Conservation (phyloP, 2,329 filamentous ascomycete species). For the Diaporthe ilicicola region DNA sequence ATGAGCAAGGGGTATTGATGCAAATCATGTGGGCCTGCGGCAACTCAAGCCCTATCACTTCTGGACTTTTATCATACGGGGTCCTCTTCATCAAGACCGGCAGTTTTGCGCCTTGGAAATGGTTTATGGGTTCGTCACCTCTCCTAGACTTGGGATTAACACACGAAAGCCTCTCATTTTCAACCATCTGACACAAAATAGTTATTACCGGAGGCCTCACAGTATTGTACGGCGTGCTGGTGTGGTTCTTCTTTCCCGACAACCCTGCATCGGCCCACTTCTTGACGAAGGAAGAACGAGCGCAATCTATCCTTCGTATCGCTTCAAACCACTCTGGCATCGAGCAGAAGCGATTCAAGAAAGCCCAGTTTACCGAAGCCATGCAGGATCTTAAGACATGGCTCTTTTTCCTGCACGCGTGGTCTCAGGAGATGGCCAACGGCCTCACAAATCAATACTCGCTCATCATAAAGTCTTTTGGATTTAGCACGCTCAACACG, state of each 20-base stretch:
- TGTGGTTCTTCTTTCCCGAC: constrained; percentile 32
- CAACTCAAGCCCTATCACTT: constrained; percentile 44
- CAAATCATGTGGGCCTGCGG: constrained; percentile 51
- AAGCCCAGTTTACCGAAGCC: constrained; percentile 39
- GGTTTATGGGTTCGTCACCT: constrained; percentile 45
- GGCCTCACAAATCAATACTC: constrained; percentile 51
- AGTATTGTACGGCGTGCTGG: constrained; percentile 33
- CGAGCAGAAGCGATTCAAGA: constrained; percentile 46
- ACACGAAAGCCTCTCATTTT: not conserved
- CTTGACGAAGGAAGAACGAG: constrained; percentile 43
- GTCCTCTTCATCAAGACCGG: constrained; percentile 45
- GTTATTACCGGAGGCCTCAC: constrained; percentile 36
- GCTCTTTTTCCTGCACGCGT: constrained; percentile 31
- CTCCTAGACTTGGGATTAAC: not conserved
- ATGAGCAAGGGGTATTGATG: constrained; percentile 45
- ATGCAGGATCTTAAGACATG: constrained; percentile 28
- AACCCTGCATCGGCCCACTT: constrained; percentile 39
- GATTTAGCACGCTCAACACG: constrained; percentile 48
- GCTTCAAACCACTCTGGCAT: constrained; percentile 48
- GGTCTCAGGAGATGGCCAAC: constrained; percentile 47
- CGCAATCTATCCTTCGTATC: constrained; percentile 45
- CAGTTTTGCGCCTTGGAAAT: constrained; percentile 48
- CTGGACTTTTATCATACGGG: constrained; percentile 43
- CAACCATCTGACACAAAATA: not conserved
- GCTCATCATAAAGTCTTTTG: constrained; percentile 54